Evolutionary conservation across 441 rosid species (phyloP).

Genomic region (Mallotus japonicus): DNA sequence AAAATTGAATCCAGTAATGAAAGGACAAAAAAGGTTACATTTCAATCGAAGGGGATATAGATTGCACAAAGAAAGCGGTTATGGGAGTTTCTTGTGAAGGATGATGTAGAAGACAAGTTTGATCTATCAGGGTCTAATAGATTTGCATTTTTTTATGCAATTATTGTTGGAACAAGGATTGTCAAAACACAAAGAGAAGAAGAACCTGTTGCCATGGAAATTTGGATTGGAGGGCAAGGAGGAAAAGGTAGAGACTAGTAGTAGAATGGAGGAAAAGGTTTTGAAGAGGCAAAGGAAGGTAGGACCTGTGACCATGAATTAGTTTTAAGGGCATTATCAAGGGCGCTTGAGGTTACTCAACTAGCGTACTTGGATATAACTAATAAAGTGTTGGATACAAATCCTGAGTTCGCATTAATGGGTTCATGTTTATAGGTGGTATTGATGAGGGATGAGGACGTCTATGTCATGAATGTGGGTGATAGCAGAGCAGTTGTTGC

Average conservation of each 20-base stretch:
- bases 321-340: slow-evolving; percentile 80
- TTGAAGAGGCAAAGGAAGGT: slow-evolving; percentile 61
- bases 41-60: slow-evolving; percentile 53
- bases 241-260: slow-evolving; percentile 30
- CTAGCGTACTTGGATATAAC: slow-evolving; percentile 87
- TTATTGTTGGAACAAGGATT: slow-evolving; percentile 75
- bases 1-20: slow-evolving; percentile 27
- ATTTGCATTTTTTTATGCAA: slow-evolving; percentile 86
- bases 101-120: slow-evolving; percentile 73
- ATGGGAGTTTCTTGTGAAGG: slow-evolving; percentile 87
- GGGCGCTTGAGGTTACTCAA: slow-evolving; percentile 78
- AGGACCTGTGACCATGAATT: slow-evolving; percentile 75
- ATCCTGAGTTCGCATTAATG: slow-evolving; percentile 97
- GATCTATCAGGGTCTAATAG: slow-evolving; percentile 94
- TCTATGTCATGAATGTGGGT: slow-evolving; percentile 95
- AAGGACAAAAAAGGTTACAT: slow-evolving; percentile 50
- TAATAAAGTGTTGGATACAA: slow-evolving; percentile 81
- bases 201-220: slow-evolving; percentile 71
- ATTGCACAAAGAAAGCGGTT: slow-evolving; percentile 46
- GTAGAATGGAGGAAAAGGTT: slow-evolving; percentile 38
- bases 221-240: slow-evolving; percentile 61
- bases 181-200: slow-evolving; percentile 53
- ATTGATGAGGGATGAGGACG: slow-evolving; percentile 91
- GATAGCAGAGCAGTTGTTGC: slow-evolving; percentile 98
- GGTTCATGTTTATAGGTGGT: slow-evolving; percentile 92